Conservation (phyloP, 306 rosid species). For the Rosa multiflora region DNA sequence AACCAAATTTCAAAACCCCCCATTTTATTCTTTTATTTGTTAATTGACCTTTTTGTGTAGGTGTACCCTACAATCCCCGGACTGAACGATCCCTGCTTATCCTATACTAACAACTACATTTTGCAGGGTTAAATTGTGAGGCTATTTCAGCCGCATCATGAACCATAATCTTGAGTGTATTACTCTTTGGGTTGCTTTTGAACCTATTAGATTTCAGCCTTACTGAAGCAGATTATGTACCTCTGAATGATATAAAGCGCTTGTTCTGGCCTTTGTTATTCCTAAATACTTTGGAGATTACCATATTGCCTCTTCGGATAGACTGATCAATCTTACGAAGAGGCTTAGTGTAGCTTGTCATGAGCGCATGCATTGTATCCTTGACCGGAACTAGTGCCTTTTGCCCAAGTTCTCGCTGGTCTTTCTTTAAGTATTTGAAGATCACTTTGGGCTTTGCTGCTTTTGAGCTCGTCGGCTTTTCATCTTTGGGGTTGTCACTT, state of each 20-base stretch:
- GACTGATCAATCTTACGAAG: neutral
- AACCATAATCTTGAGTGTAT: fast-evolving
- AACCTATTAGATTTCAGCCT: neutral
- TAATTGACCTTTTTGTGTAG: too few species aligned
- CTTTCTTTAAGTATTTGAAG: neutral
- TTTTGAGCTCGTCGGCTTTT: neutral
- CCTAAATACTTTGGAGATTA: neutral
- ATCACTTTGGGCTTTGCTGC: neutral
- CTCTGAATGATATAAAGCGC: too few species aligned
- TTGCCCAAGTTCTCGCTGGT: too few species aligned
- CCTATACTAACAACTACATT: too few species aligned
- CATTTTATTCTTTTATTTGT: too few species aligned
- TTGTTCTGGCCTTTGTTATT: neutral
- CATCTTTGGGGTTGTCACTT: neutral
- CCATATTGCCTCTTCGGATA: neutral
- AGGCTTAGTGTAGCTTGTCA: neutral
- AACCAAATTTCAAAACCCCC: too few species aligned
- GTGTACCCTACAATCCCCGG: too few species aligned
- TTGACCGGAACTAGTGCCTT: neutral
- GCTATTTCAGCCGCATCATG: too few species aligned
- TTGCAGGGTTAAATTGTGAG: too few species aligned
- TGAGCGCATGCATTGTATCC: neutral
- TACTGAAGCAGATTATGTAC: neutral
- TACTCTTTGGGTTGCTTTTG: neutral
- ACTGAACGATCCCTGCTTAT: too few species aligned